Base-by-base conservation (phyloP, 1,139 yeast species). In the Yamadazyma trypodendri region DNA sequence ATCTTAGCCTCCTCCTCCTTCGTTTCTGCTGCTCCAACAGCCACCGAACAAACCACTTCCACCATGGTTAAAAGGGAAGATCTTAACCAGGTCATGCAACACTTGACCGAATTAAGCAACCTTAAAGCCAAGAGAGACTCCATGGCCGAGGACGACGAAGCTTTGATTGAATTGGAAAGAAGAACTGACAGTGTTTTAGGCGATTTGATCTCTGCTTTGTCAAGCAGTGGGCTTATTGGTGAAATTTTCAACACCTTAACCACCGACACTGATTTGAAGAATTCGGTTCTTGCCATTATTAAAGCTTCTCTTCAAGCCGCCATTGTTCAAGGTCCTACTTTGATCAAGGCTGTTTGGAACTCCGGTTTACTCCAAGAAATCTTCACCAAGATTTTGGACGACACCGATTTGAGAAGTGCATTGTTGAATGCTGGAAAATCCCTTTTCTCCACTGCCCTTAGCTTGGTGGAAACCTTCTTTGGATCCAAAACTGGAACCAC, bases 321-420 rank as follows among this genome's bases (percentile, higher is more conserved):
- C 35, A 38, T 69, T 46, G 68, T 63, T 34, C 63, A 68, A 46
- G 76, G 69, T 44, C 72, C 75, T 39, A 58, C 68, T 40, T 69
- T 71, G 52, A 55, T 71, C 47, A 52, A 56, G 44, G 75, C 74
- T 42, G 49, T 71, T 45, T 69, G 65, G 67, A 56, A 68, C 52
- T 69, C 76, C 33, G 75, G 75, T 45, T 61, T 69, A 47, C 43
- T 71, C 39, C 58, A 58, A 39, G 58, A 58, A 34, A 49, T 69
- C 38, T 67, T 68, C 57, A 53, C 48, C 44, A 57, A 52, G 40
- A 47, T 70, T 37, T 45, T 62, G 37, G 60, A 66, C 51, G 71
- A 67, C 52, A 14, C 55, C 32, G 56, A 55, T 30, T 68, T 70
- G 52, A 61, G 61, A 51, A 38, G 50, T 35, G 68, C 72, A 29